Evolutionary conservation across 2,329 filamentous ascomycete genomes (phyloP).

Genomic region (Scedosporium apiospermum): DNA sequence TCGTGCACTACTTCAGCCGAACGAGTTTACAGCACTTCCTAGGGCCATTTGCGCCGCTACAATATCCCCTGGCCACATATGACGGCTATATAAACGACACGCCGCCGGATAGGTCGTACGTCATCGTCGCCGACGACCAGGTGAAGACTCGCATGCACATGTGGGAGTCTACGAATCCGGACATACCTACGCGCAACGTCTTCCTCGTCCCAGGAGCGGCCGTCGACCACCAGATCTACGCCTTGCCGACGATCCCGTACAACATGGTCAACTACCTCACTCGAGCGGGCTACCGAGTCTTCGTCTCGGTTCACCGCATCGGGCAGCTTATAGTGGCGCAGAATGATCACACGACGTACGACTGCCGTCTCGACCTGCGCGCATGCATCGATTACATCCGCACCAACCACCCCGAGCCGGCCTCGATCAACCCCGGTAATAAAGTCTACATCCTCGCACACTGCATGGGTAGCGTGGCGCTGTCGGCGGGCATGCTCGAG

Average conservation of each 20-base stretch:
- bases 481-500: constrained; percentile 49
- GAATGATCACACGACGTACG: constrained; percentile 47
- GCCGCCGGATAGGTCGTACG: constrained; percentile 28
- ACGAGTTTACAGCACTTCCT: constrained; percentile 44
- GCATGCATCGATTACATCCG: constrained; percentile 47
- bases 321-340: constrained; percentile 40
- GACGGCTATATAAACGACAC: constrained; percentile 45
- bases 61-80: constrained; percentile 40
- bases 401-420: constrained; percentile 18
- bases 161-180: constrained; percentile 40
- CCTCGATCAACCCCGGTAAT: constrained; percentile 13
- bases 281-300: constrained; percentile 50
- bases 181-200: constrained; percentile 34
- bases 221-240: constrained; percentile 54
- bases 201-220: constrained; percentile 54
- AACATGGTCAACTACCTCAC: constrained; percentile 57
- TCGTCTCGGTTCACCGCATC: constrained; percentile 48
- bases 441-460: constrained; percentile 50
- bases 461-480: constrained; percentile 54
- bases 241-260: constrained; percentile 51
- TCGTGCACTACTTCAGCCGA: constrained; percentile 46
- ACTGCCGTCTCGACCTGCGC: constrained; percentile 48
- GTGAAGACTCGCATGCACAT: constrained; percentile 44
- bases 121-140: constrained; percentile 41
- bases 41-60: constrained; percentile 43